Base-by-base conservation (phyloP, 2,329 filamentous ascomycete genomes). In the Fusarium sp. region DNA sequence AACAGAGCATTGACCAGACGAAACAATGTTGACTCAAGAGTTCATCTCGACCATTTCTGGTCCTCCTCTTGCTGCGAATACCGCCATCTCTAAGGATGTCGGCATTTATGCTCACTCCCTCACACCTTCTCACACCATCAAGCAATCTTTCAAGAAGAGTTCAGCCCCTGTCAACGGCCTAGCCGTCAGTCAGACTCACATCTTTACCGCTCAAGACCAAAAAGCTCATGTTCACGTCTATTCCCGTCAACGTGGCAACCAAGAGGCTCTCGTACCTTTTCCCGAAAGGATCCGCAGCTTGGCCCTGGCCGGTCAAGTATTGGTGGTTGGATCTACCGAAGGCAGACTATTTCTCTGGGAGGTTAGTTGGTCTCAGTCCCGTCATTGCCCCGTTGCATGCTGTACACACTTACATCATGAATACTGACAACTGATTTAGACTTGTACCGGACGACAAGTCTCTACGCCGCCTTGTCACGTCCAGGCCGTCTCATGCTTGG, bases 161-260 rank as follows among this genome's bases (percentile, higher is more conserved):
- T 92, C 93, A 18, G 90, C 91, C n/a, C 86, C 91, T 27, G 84
- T 87, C 61, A 93, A 95, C 79, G 91, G 93, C 74, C 83, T 99
- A 58, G 94, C 94, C 30, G 86, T 94, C 73, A 97, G 87, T 80
- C 85, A 88, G 46, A 91, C 91, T 22, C 96, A 99, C 78, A 86
- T 98, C 48, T 99, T 97, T 78, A 92, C 94, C 6, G 95, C 94
- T 6, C 96, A 99, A 79, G 87, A 92, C 52, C 94, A 94, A 70
- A 98, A 97, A 80, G 93, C 94, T 0, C 92, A 97, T 44, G 87
- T 99, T 3, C 93, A 98, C 81, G 94, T 99, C 58, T 99, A 98
- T 81, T 94, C 88, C 61, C 88, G 94, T 58, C 86, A 90, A 62
- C 92, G 92, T 69, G 92, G 92, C 29, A 96, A 92, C 74, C 94